Evolutionary conservation across 257 asterid species (phyloP), one percentile per base, ranked within the genome.

Genomic region (Primulina huaijiensis): DNA sequence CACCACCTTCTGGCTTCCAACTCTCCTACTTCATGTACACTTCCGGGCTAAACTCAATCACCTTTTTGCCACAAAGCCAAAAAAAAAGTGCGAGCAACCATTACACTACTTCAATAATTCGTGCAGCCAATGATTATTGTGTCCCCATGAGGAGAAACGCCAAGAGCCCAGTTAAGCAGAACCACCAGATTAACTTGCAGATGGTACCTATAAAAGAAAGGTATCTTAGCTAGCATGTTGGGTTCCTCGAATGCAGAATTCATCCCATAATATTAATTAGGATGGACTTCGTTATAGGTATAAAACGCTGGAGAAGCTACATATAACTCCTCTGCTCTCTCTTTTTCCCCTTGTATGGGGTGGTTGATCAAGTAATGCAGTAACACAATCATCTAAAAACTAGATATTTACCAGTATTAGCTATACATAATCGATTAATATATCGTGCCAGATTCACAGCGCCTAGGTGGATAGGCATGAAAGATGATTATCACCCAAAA

Each of bases 1-100:
- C 57, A 81, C 84, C 89, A 75, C 75, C 71, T 69, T 79, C 38
- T 76, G 84, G 80, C 83, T 84, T 85, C 64, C 73, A 83, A 83
- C 88, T 65, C 65, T 75, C 76, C 46, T 66, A 34, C 64, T 77
- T 59, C 75, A 72, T 79, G 60, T 61, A 64, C 53, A 61, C 72
- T 70, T 76, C 64, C 61, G 14, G 38, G 59, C 74, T 68, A 72
- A 8, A 37, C 43, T 37, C 43, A 37, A 65, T 67, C 69, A 67
- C 69, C 57, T 63, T 58, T 23, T 50, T 67, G 53, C 74, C 35
- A 65, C 72, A 69, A 37, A 37, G 43, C 72, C 67, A 27, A 27
- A 64, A 25, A 80, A 87, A 73, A 78, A 74, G 67, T 64, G 80
- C 38, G 19, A 64, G 69, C 67, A 72, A 40, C 52, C 17, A 40